A percentile compares a stretch with the other conserved stretches of the same genome.
These are phyloP conservation scores for Phoma sp. DNA, from an alignment of 2,329 filamentous ascomycete species.

Conservation along the genomic window DNA sequence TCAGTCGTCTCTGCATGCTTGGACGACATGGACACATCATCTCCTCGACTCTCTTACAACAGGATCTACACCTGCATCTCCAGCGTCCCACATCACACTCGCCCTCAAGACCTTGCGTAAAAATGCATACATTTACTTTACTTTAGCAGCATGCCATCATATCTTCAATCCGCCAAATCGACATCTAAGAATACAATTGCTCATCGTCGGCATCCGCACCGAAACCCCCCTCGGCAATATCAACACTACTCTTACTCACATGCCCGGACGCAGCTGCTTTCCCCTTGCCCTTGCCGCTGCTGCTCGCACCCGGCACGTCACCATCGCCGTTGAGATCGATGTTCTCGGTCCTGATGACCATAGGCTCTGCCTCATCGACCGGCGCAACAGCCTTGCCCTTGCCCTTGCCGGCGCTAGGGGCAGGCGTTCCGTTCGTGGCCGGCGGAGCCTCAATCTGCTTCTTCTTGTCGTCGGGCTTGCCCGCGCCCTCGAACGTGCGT, in stretches of 20 bases:
- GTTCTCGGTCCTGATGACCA: constrained; percentile 52
- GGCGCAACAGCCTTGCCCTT: constrained; percentile 44
- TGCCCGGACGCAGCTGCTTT: constrained; percentile 46
- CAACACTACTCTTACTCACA: constrained; percentile 42
- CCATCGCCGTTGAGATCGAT: constrained; percentile 30
- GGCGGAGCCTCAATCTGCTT: neutral
- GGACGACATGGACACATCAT: too few relatives aligned
- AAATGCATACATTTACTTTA: too few relatives aligned
- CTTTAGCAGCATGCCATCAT: too few relatives aligned
- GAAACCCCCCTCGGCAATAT: constrained; percentile 48
- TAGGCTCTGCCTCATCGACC: constrained; percentile 47
- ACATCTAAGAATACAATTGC: constrained; percentile 52
- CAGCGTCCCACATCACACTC: too few relatives aligned
- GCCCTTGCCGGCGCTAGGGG: too few relatives aligned
- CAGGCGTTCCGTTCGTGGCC: neutral
- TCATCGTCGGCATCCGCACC: constrained; percentile 51
- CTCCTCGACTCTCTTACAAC: too few relatives aligned
- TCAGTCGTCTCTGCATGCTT: too few relatives aligned
- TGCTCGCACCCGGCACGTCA: constrained; percentile 6
- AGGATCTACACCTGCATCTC: too few relatives aligned
- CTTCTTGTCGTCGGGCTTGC: constrained; percentile 55
- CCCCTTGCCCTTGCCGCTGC: constrained; percentile 36
- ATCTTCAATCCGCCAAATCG: too few relatives aligned
- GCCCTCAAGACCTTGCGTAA: too few relatives aligned
- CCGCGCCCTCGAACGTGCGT: constrained; percentile 77